Evolutionary conservation across 73 alveolate genomes (phyloP), one percentile per base, ranked within the genome.

Genomic region (Symbiodinium natans): DNA sequence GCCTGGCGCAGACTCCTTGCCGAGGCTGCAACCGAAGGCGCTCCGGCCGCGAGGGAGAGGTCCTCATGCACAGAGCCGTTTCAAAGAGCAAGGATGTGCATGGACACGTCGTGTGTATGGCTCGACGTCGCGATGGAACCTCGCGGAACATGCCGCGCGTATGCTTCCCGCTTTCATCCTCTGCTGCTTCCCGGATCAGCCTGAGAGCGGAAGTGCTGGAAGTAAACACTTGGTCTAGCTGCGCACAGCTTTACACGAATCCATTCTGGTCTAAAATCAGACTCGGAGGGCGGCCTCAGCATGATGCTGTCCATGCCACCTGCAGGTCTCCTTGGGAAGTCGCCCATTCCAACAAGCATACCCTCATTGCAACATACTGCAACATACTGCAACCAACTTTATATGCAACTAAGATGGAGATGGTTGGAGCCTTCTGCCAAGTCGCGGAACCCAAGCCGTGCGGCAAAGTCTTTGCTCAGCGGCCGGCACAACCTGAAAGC

Each of bases 151-250:
- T 34, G 41, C 94, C 41, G 7, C 84, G 59, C 42, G 33, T n/a
- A 17, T 21, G 71, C 71, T 54, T 52, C 4, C 86, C 94, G 8
- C 86, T 87, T 13, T 56, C 85, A 10, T 87, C 94, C 33, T 87
- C 94, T 8, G 94, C 94, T 36, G 94, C 94, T 59, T 87, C 94
- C 38, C 94, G 94, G 52, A 87, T 87, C 73, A 87, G 74, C 94
- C 94, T 87, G 36, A 25, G 17, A 43, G 29, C n/a, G 13, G 83
- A n/a, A 82, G 59, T 82, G 33, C 19, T 82, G 27, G 3, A 29
- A 75, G 77, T 13, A 46, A 46, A 46, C 13, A 46, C 59, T 46
- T 13, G 13, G 59, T 6, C 13, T 46, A 6, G 21, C 59, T 46
- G 59, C 13, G 59, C 59, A 46, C 59, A 9, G 59, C 59, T 46